A percentile compares a stretch with the other conserved stretches of the same genome.
phyloP scores from a whole-genome alignment of 2,329 filamentous ascomycete species.

The Venturia oleaginea region DNA sequence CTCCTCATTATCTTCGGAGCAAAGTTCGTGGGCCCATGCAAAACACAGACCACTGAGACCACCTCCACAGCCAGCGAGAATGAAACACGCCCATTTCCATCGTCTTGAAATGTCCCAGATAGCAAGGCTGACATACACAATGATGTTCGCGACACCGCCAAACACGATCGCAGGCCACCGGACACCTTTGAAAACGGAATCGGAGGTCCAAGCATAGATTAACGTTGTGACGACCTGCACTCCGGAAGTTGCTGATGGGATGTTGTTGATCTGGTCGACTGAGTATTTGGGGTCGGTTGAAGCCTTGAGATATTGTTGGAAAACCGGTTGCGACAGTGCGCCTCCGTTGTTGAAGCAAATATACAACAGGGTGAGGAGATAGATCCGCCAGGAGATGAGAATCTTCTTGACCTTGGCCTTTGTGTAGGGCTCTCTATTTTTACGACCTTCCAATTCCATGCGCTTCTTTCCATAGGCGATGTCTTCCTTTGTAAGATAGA shows the following conservation, averaged over 20 bases:
- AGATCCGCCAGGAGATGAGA: constrained; percentile 57
- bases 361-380: constrained; percentile 48
- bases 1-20: constrained; percentile 52
- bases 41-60: constrained; percentile 42
- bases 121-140: constrained; percentile 7
- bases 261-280: constrained; percentile 47
- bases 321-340: constrained; percentile 44
- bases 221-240: constrained; percentile 52
- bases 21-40: constrained; percentile 49
- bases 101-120: constrained; percentile 23
- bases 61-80: constrained; percentile 41
- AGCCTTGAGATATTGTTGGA: constrained; percentile 38
- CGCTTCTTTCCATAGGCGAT: constrained; percentile 38
- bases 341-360: constrained; percentile 55
- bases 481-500: constrained; percentile 39
- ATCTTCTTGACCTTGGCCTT: constrained; percentile 49
- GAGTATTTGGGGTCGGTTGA: constrained; percentile 37
- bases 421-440: constrained; percentile 37
- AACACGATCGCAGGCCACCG: constrained; percentile 59
- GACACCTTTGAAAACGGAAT: constrained; percentile 48
- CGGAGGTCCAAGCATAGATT: constrained; percentile 57
- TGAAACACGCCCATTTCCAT: constrained; percentile 57
- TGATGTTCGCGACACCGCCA: constrained; percentile 36
- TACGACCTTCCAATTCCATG: constrained; percentile 42
- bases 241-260: constrained; percentile 41